Percentiles rank a stretch among this genome's conserved stretches.
Evolutionary conservation across 768 basidiomycete species (phyloP).

Genomic region (Galerina marginata): DNA sequence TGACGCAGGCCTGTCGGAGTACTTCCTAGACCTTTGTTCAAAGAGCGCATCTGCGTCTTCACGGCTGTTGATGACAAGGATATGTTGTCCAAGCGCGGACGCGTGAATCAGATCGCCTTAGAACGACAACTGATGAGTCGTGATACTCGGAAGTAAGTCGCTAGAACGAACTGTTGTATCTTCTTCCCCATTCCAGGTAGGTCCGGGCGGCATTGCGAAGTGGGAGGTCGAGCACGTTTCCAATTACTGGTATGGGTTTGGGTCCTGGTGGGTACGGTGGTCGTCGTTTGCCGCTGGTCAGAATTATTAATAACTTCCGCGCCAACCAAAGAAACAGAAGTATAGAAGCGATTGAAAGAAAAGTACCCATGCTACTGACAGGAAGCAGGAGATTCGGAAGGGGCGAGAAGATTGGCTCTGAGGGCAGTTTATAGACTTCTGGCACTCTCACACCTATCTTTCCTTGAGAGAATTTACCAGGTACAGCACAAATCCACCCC

Average conservation of each 20-base stretch:
- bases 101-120: too few species aligned
- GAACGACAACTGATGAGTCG: too few species aligned
- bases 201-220: neutral
- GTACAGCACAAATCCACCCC: too few species aligned
- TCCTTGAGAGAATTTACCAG: too few species aligned
- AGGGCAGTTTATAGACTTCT: too few species aligned
- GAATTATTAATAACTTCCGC: neutral
- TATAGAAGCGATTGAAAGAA: too few species aligned
- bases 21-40: conserved; percentile 50
- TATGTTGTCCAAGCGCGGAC: neutral
- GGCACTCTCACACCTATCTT: too few species aligned
- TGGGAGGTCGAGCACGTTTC: neutral
- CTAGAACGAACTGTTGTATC: neutral
- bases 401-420: too few species aligned
- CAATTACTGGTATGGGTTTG: neutral
- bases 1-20: conserved; percentile 47
- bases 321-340: too few species aligned
- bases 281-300: neutral
- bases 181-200: neutral
- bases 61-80: conserved; percentile 30
- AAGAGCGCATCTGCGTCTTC: conserved; percentile 29
- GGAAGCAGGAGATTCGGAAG: too few species aligned
- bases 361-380: too few species aligned
- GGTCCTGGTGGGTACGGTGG: conserved; percentile 5
- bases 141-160: too few species aligned